A percentile compares a stretch with the other conserved stretches of the same genome.
Conservation (phyloP, 2,329 filamentous ascomycete genomes). For the Sclerotinia trifoliorum region DNA sequence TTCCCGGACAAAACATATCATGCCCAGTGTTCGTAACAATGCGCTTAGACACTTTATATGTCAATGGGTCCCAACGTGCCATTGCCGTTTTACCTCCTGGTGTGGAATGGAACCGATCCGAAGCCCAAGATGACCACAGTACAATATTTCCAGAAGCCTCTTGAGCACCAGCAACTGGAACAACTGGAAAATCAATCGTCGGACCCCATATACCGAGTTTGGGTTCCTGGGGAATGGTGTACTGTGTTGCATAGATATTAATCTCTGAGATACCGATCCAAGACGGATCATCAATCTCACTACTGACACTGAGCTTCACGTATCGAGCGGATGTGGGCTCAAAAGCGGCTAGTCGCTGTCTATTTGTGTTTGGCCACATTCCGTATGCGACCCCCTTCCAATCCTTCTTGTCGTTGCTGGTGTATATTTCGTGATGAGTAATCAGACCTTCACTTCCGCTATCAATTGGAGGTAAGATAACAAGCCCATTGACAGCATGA, state of each 20-base stretch:
- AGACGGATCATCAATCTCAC: neutral
- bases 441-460: neutral
- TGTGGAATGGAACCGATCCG: slow-evolving; percentile 6
- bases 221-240: slow-evolving; percentile 3
- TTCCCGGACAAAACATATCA: slow-evolving; percentile 16
- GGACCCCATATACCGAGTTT: slow-evolving; percentile 10
- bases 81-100: slow-evolving; percentile 12
- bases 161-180: slow-evolving; percentile 18
- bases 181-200: slow-evolving; percentile 7
- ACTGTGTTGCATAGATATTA: slow-evolving; percentile 11
- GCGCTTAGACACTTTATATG: neutral
- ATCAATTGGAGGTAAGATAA: slow-evolving; percentile 7
- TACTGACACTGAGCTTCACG: slow-evolving; percentile 1
- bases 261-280: slow-evolving; percentile 9
- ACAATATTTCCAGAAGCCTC: slow-evolving; percentile 8
- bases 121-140: slow-evolving; percentile 13
- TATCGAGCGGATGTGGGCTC: slow-evolving; percentile 13
- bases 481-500: slow-evolving; percentile 5
- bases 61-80: neutral
- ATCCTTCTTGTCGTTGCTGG: neutral
- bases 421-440: slow-evolving; percentile 5
- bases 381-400: slow-evolving; percentile 2
- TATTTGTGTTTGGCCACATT: slow-evolving; percentile 14
- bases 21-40: slow-evolving; percentile 10
- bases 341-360: slow-evolving; percentile 5